A percentile compares a stretch with the other conserved stretches of the same genome.
Evolutionary conservation across 371 early-diverging fungal genomes (phyloP).

Genomic region (Rhizomucor pusillus): DNA sequence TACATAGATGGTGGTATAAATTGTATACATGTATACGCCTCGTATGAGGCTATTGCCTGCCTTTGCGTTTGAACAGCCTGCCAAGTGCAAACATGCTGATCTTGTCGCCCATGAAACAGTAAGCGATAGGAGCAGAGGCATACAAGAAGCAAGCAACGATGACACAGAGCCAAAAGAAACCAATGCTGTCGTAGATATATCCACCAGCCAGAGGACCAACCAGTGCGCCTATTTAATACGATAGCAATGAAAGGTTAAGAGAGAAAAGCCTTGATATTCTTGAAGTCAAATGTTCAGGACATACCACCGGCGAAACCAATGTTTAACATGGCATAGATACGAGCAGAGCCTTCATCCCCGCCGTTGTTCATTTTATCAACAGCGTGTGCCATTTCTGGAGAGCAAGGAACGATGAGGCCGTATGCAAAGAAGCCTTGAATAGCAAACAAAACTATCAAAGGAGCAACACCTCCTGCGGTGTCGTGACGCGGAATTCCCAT

Average conservation of each 20-base stretch:
- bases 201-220: slow-evolving; percentile 43
- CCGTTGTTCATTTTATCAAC: slow-evolving; percentile 30
- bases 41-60: too few relatives aligned
- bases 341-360: slow-evolving; percentile 43
- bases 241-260: too few relatives aligned
- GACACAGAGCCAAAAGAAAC: slow-evolving; percentile 43
- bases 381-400: slow-evolving; percentile 46
- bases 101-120: too few relatives aligned
- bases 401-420: slow-evolving; percentile 38
- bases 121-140: slow-evolving; percentile 21
- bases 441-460: slow-evolving; percentile 10
- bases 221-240: slow-evolving; percentile 18
- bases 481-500: background rate
- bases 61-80: too few relatives aligned
- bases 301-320: slow-evolving; percentile 49
- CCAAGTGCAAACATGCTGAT: too few relatives aligned
- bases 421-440: slow-evolving; percentile 43
- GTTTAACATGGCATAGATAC: slow-evolving; percentile 52
- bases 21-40: too few relatives aligned
- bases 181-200: slow-evolving; percentile 25
- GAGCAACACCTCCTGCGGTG: background rate
- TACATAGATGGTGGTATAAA: too few relatives aligned
- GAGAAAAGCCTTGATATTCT: background rate
- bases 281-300: slow-evolving; percentile 1
- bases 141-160: slow-evolving; percentile 29